These are phyloP conservation scores for Fusarium miscanthi DNA, from an alignment of 2,329 filamentous ascomycete species.

Conservation along the genomic window DNA sequence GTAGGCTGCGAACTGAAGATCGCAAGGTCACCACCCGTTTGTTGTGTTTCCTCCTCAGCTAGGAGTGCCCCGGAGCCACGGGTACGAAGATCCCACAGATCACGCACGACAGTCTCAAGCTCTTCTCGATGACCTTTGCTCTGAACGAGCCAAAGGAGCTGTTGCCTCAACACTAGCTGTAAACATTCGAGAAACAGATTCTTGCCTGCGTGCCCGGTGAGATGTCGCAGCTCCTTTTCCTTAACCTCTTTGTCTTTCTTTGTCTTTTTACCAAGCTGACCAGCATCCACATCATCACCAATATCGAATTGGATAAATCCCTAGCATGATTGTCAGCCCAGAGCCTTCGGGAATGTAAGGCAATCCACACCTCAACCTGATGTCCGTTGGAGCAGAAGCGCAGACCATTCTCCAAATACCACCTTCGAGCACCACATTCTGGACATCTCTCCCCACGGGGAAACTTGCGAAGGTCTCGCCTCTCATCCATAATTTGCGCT, in stretches of 20 bases:
- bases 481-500: slow-evolving; percentile 51
- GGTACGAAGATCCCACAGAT: slow-evolving; percentile 84
- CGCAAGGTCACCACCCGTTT: slow-evolving; percentile 46
- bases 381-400: slow-evolving; percentile 86
- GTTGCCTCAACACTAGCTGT: slow-evolving; percentile 86
- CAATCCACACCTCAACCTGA: slow-evolving; percentile 71
- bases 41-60: slow-evolving; percentile 36
- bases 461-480: slow-evolving; percentile 61
- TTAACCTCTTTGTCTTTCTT: slow-evolving; percentile 68
- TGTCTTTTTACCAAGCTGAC: slow-evolving; percentile 65
- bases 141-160: slow-evolving; percentile 78
- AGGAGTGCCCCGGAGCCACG: slow-evolving; percentile 56
- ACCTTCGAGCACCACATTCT: slow-evolving; percentile 76
- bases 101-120: slow-evolving; percentile 81
- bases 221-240: slow-evolving; percentile 65
- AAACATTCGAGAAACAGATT: slow-evolving; percentile 85
- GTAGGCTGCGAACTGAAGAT: slow-evolving; percentile 55
- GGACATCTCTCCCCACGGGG: slow-evolving; percentile 65
- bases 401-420: slow-evolving; percentile 79
- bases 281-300: slow-evolving; percentile 78
- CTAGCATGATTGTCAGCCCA: slow-evolving; percentile 42
- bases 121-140: slow-evolving; percentile 74
- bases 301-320: slow-evolving; percentile 67
- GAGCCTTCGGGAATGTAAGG: neutral
- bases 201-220: slow-evolving; percentile 74